These are phyloP conservation scores for Fonsecaea pedrosoi DNA, from an alignment of 2,329 filamentous ascomycete genomes.

Conservation along the genomic window DNA sequence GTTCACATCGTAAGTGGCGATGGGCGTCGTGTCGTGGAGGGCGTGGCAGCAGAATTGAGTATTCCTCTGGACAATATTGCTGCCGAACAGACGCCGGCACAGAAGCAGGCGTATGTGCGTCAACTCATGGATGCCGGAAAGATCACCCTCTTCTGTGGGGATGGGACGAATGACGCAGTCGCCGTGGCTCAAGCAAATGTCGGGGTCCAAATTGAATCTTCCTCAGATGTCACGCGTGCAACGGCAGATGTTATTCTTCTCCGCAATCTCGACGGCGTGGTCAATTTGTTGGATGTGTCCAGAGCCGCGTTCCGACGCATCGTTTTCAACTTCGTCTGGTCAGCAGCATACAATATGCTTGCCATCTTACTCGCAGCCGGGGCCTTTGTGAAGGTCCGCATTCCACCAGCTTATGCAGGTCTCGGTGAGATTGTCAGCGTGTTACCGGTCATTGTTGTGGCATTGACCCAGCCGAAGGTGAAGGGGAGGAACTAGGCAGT, in stretches of 20 bases:
- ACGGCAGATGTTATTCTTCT: conserved; percentile 75
- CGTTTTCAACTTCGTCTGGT: conserved; percentile 73
- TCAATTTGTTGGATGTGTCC: conserved; percentile 64
- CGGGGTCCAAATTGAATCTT: conserved; percentile 71
- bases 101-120: conserved; percentile 63
- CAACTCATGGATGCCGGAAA: conserved; percentile 40
- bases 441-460: conserved; percentile 69
- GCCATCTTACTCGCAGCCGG: conserved; percentile 72
- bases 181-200: conserved; percentile 74
- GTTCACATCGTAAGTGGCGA: conserved; percentile 67
- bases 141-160: conserved; percentile 72
- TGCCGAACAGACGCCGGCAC: conserved; percentile 58
- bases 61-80: conserved; percentile 51
- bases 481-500: conserved; percentile 27
- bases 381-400: conserved; percentile 65
- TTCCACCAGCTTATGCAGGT: conserved; percentile 70
- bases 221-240: conserved; percentile 68
- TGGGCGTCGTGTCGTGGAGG: conserved; percentile 55
- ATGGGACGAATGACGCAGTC: conserved; percentile 79
- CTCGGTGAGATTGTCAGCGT: conserved; percentile 77
- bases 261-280: conserved; percentile 63
- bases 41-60: conserved; percentile 52
- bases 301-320: conserved; percentile 56
- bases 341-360: conserved; percentile 71
- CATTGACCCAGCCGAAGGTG: conserved; percentile 51